Evolutionary conservation across 1,284 basidiomycete species (phyloP), one percentile per base, ranked within the genome.

Genomic region (Amylostereum chailletii): DNA sequence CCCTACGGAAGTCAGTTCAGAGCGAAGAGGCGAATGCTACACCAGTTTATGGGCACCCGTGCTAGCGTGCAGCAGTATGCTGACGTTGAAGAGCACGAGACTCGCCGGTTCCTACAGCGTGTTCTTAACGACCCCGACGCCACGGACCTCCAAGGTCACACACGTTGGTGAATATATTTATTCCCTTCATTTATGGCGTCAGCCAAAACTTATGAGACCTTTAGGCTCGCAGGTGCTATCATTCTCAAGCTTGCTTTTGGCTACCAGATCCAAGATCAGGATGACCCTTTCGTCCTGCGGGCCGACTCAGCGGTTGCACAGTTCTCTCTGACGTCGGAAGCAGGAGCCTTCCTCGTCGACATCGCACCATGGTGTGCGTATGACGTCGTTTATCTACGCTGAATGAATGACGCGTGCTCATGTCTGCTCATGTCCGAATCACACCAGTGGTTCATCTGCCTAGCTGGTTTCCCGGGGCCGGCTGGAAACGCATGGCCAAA

Each of bases 1-100:
- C 60, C 46, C 37, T 70, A 69, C 48, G 65, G 65, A 3, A 59
- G 62, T 3, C 61, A 60, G 2, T 71, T 67, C 58, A 60, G 66
- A 10, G 65, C 66, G 44, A 65, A 69, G 49, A 61, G 71, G 3
- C 52, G 55, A 31, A 49, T 55, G 8, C 7, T 37, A n/a, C 36
- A 37, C n/a, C 36, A 37, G 36, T 37, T 37, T n/a, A 37, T 37
- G 36, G 36, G 36, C 7, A 37, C 36, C 8, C 36, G 36, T 37
- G n/a, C 36, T 7, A 37, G 8, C 36, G 36, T 37, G 7, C 8
- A 37, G n/a, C 7, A 37, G 36, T 37, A 37, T n/a, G 36, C 36
- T 37, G 36, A 37, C 36, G 36, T 37, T n/a, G 36, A 37, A n/a
- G 36, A 37, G n/a, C 8, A 37, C 8, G 36, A 37, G 36, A 37